Evolutionary conservation across 768 basidiomycete species (phyloP), one percentile per base, ranked within the genome.

Genomic region (Trametes coccinea): DNA sequence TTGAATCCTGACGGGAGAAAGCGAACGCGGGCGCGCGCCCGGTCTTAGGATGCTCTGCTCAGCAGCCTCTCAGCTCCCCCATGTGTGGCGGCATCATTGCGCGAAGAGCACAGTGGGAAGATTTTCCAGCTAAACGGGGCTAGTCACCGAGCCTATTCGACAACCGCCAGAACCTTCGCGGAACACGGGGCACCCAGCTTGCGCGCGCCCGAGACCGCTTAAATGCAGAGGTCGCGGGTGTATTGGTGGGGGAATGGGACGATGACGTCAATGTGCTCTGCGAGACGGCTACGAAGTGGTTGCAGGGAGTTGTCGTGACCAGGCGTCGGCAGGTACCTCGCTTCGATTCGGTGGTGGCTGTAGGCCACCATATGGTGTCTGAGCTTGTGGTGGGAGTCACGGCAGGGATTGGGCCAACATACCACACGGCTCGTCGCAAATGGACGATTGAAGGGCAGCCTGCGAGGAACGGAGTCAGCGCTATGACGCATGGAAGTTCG

Each of bases 141-240:
- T 50, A 50, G 56, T 57, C 29, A 31, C 46, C 29, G 39, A 40
- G 44, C 48, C 34, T 30, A 34, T 8, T 9, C 48, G 47, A 27
- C 46, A 40, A 4, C 17, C 48, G 47, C 39, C 56, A 50, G 46
- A 49, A 57, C 47, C 56, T 57, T 57, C 56, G 56, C 56, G 56
- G 56, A 31, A 41, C 7, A n/a, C 14, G 17, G n/a, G 31, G 14
- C 31, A 29, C 31, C 8, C 16, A 7, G 53, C 30, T 22, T 22
- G 40, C 40, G 17, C 30, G 5, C n/a, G 41, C 16, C 53, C 41
- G 29, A 31, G 41, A 43, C 30, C 53, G 43, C 40, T 13, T 48
- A 30, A 29, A 9, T 48, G 5, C 3, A 30, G 22, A 29, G 29
- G 3, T 8, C 47, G 13, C 27, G 29, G 9, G 8, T 45, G 9